A percentile compares a stretch with the other conserved stretches of the same genome.
Evolutionary conservation across 306 rosid genomes (phyloP).

Genomic region (Prinsepia uniflora): DNA sequence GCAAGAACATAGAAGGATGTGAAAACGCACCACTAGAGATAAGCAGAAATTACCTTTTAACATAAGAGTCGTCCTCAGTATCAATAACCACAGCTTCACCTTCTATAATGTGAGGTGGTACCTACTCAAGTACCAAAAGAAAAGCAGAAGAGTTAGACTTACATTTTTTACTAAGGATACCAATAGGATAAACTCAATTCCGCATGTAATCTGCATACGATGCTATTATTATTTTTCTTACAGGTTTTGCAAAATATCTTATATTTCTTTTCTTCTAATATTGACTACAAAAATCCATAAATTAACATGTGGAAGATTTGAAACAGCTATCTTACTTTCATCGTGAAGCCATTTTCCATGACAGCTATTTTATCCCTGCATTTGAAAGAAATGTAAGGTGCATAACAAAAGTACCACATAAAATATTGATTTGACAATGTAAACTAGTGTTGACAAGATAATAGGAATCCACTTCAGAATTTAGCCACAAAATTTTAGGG

Average conservation of each 20-base stretch:
- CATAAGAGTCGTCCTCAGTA: slow-evolving; percentile 67
- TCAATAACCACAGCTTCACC: slow-evolving; percentile 77
- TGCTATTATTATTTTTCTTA: neutral
- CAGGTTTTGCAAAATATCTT: slow-evolving; percentile 4
- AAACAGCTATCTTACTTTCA: slow-evolving; percentile 61
- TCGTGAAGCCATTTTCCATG: slow-evolving; percentile 60
- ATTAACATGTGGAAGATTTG: neutral
- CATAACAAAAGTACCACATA: slow-evolving; percentile 16
- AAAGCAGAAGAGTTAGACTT: neutral
- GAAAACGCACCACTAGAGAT: slow-evolving; percentile 4
- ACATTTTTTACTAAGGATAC: neutral
- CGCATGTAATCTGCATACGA: neutral
- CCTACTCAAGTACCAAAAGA: slow-evolving; percentile 41
- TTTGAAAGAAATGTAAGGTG: slow-evolving; percentile 16
- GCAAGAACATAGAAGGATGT: neutral
- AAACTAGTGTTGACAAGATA: neutral
- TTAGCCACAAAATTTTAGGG: neutral
- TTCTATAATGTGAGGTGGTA: slow-evolving; percentile 60
- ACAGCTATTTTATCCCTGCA: slow-evolving; percentile 70
- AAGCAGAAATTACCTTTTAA: slow-evolving; percentile 60
- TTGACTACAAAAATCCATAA: slow-evolving; percentile 9
- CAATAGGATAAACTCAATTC: neutral
- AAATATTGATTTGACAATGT: neutral
- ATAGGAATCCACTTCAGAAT: neutral
- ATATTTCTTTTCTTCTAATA: neutral